Evolutionary conservation across 371 early-diverging fungal species (phyloP), one percentile per base, ranked within the genome.

Genomic region (Coemansia sp.): DNA sequence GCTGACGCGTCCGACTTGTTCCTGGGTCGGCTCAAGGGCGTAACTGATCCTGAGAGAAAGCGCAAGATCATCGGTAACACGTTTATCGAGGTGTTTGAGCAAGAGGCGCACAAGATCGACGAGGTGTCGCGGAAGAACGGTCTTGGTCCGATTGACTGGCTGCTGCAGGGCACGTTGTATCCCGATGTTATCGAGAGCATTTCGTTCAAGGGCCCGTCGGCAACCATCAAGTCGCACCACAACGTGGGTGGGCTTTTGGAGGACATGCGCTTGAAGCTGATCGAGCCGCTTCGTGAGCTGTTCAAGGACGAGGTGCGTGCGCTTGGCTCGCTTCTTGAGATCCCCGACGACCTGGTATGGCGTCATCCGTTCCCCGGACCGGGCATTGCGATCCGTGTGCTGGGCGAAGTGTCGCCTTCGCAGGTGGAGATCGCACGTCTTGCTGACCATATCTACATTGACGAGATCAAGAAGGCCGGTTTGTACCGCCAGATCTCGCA

Each of bases 341-440:
- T 98, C 71, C 94, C 93, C 80, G 93, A 94, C 62, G 97, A 98
- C 53, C 85, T 98, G 55, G 88, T 98, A 71, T 98, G 97, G 97
- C 93, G 98, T 68, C 98, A 98, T 78, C 98, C 98, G 44, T 98
- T 98, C 94, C 98, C 98, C 63, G 98, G 98, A 28, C 98, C 98
- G 42, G 98, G 97, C 75, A 93, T 98, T 78, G 98, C 98, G 57
- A 98, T 98, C 81, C 93, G 98, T 77, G 87, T 95, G 26, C 82
- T 98, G 7, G 98, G 98, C 62, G 98, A 96, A 83, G 96, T 96
- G 50, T 94, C 96, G 53, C 88, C 83, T 44, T 85, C 86, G 64
- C 95, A 98, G 82, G 95, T 98, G 23, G 88, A 86, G 62, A 98
- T 98, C 82, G 96, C 91, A 51, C 91, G 94, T 64, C 86, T 89